Base-by-base conservation (phyloP, 2,329 filamentous ascomycete species). In the Aschersonia sp. region DNA sequence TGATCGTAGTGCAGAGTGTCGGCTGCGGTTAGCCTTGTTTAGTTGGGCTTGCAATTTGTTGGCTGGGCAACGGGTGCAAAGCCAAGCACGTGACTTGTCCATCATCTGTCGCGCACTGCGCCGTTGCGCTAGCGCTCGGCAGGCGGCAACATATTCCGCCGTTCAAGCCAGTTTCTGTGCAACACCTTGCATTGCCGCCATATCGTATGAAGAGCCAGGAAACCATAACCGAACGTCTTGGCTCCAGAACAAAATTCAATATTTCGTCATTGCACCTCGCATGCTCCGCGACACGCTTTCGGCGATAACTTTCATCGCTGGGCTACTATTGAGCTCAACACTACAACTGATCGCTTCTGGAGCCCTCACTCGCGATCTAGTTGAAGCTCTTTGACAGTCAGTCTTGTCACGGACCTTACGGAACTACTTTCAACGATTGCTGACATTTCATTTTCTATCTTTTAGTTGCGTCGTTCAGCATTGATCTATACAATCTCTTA, bases 121-220 rank as follows among this genome's bases (percentile, higher is more conserved):
- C 10, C 40, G 40, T 42, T 42, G 20, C 2, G 9, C 40, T 6
- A 42, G n/a, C 6, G 40, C 40, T 42, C 40, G 40, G 40, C 40
- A 28, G 20, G 6, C 43, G 47, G 51, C 59, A 59, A 59, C 57
- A 59, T 55, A 54, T 61, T 51, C 56, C 55, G 53, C 57, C 48
- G 41, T 49, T 55, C 54, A 53, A 51, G 52, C 53, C 53, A 55
- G 54, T 56, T 60, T 60, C 58, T 57, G 54, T 57, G 55, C 50
- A 42, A 46, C 51, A 52, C 50, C 50, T 54, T 47, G 50, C 60
- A 59, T 59, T 60, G 55, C 55, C 54, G 60, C 47, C 52, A 40
- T 55, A 58, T 57, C 58, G 35, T 12, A 12, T 20, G 20, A 20
- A 20, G 20, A 20, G 20, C 20, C 20, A 20, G 20, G 20, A 20